Percentiles rank a stretch among this genome's conserved stretches.
Evolutionary conservation across 2,329 filamentous ascomycete species (phyloP).

Genomic region (Sporothrix pallida): DNA sequence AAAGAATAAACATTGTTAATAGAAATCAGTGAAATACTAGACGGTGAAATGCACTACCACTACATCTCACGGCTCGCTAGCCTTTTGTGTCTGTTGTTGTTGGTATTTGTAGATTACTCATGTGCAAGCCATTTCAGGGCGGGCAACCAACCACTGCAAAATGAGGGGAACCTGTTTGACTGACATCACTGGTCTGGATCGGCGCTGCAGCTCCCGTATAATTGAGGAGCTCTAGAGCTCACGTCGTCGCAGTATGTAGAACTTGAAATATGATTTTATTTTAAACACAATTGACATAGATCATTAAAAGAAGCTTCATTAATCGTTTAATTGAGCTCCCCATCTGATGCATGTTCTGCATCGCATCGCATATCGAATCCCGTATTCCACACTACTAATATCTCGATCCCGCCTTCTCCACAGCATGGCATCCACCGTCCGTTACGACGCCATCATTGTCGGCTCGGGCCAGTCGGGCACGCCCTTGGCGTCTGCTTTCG

Average conservation of each 20-base stretch:
- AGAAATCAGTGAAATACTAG: no score
- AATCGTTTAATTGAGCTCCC: not conserved
- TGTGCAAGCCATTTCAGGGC: not conserved
- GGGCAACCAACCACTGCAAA: not conserved
- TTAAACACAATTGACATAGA: not conserved
- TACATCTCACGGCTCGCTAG: no score
- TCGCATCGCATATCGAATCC: not conserved
- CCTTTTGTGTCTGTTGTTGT: no score
- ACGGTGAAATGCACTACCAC: no score
- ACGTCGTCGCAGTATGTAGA: not conserved
- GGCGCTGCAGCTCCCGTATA: not conserved
- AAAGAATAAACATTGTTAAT: no score
- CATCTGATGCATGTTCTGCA: not conserved
- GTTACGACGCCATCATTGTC: slow-evolving; percentile 54
- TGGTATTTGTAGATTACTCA: slow-evolving; percentile 13
- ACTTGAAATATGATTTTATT: not conserved
- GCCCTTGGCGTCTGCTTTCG: slow-evolving; percentile 56
- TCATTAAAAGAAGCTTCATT: not conserved
- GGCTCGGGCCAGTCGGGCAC: slow-evolving; percentile 61
- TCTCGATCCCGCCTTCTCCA: not conserved
- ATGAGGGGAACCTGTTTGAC: slow-evolving; percentile 14
- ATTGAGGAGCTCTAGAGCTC: not conserved
- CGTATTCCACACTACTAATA: not conserved
- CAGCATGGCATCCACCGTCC: slow-evolving; percentile 30
- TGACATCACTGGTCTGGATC: slow-evolving; percentile 18